Evolutionary conservation across 768 basidiomycete species (phyloP), one percentile per base, ranked within the genome.

Genomic region (Crassisporium funariophilum): DNA sequence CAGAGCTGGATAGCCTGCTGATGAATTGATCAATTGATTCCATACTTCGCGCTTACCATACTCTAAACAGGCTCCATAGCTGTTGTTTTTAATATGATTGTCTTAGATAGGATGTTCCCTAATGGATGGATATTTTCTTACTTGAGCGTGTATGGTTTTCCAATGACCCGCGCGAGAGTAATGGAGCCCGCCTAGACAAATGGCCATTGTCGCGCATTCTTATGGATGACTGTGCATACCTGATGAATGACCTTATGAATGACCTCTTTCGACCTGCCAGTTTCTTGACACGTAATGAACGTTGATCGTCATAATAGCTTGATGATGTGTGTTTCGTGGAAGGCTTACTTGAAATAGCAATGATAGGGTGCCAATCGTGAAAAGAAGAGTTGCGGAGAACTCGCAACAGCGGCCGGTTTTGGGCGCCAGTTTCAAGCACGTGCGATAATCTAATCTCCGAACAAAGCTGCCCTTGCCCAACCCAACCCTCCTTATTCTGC

Each of bases 371-470:
- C n/a, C n/a, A n/a, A n/a, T n/a, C n/a, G 42, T 44, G 42, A 20
- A 4, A 12, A 33, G 31, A 23, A 41, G 39, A 41, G 17, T 31
- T 8, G 35, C 31, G 43, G 19, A 23, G 15, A 9, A 19, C n/a
- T n/a, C n/a, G n/a, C n/a, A 21, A n/a, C 13, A 15, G 25, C 34
- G 8, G n/a, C 13, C 29, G 22, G 34, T 8, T 15, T 12, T 20
- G 22, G 17, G 11, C 17, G 35, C 29, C 21, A 21, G 12, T 36
- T 16, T 16, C 19, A 35, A 12, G 39, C 57, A 56, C 55, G 55
- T 58, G 57, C 53, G 59, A 66, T 66, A 39, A 60, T 57, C 63
- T 64, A 65, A 66, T 67, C 65, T 60, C 55, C 58, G 61, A 63
- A 57, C 58, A 57, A 46, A 47, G 46, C 52, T 45, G 50, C 61